phyloP scores from a whole-genome alignment of 139 green algal species.

The Penium margaritaceum region DNA sequence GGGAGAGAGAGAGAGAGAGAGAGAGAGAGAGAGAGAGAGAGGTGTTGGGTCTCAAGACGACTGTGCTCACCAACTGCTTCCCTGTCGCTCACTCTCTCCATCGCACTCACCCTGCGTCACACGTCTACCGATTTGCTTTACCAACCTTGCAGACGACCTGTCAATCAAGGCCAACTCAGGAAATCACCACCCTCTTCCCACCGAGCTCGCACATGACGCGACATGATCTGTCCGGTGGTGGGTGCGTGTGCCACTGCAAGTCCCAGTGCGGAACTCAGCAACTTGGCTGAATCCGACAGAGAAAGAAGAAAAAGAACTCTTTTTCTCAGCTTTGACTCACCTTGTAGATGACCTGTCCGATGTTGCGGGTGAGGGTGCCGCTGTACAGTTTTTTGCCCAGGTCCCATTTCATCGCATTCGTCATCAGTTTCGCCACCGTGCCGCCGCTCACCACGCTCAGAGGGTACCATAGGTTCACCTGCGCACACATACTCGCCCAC shows the following conservation, averaged over 20 bases:
- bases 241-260: too few species aligned
- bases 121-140: background rate
- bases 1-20: constrained; percentile 2
- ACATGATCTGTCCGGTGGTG: too few species aligned
- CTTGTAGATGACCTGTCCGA: constrained; percentile 41
- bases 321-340: constrained; percentile 1
- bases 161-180: background rate
- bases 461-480: constrained; percentile 40
- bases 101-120: background rate
- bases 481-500: too few species aligned
- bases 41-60: background rate
- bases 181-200: background rate
- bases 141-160: background rate
- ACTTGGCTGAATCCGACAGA: too few species aligned
- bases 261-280: too few species aligned
- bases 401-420: constrained; percentile 36
- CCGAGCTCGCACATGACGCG: background rate
- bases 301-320: too few species aligned
- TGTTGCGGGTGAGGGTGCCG: constrained; percentile 44
- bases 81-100: too few species aligned
- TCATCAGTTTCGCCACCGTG: constrained; percentile 35
- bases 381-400: constrained; percentile 47
- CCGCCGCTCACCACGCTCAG: constrained; percentile 38
- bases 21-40: constrained; percentile 3
- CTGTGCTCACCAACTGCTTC: too few species aligned